Evolutionary conservation across 2,329 filamentous ascomycete genomes (phyloP), one percentile per base, ranked within the genome.

Genomic region (Aspergillus tamarii): DNA sequence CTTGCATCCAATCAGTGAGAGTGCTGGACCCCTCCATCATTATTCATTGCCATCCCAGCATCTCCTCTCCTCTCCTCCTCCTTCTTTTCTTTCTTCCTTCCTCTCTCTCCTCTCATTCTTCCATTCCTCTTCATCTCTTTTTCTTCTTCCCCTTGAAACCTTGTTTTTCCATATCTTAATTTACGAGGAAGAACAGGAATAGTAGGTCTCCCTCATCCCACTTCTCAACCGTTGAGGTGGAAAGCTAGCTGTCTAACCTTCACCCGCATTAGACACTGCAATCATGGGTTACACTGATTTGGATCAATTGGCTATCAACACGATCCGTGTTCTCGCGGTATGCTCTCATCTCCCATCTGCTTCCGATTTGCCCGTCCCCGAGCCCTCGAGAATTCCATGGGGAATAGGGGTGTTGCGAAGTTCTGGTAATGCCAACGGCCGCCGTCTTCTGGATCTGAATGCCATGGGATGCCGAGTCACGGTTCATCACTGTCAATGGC

Each of bases 261-360:
- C 28, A 21, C 36, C 26, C 41, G 43, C 62, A 34, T 39, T 52
- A 62, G 73, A 75, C 69, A 70, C 71, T 72, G 80, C 81, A 79
- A 87, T 80, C 76, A 98, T 98, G 94, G 89, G 89, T 81, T 97
- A 91, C 88, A 87, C 87, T 80, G 91, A 98, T 77, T 82, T 89
- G 78, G 95, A 99, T 82, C 85, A 90, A 86, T 88, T 93, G 83
- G 91, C 93, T 78, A 93, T 99, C 85, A 98, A 98, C 90, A 97
- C 94, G 82, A 98, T 99, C 86, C 92, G 95, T 81, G 84, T 93
- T 79, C 88, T 99, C 75, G 94, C 95, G 81, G 95, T 98, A 90
- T 82, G 93, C 90, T 68, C 55, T 61, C 30, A 52, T 34, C 53
- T 52, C 60, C 53, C 59, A 53, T 55, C 28, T 36, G 19, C 60